Evolutionary conservation across 345 rosid species (phyloP).

Genomic region (Ceriops zippeliana): DNA sequence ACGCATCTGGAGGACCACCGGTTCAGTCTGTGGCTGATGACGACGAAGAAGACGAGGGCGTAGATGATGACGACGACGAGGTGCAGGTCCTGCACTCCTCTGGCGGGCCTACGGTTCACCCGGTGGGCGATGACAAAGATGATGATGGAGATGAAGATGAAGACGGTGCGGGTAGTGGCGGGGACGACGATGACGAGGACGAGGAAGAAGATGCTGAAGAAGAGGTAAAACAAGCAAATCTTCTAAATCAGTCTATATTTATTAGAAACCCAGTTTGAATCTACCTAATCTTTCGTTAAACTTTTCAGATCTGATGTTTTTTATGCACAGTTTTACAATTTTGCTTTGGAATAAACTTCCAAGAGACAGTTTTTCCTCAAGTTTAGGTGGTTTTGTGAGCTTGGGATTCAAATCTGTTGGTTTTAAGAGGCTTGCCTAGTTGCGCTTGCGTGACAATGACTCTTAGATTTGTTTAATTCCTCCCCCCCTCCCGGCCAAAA

Average conservation of each 20-base stretch:
- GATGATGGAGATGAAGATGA: conserved; percentile 52
- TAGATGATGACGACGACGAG: conserved; percentile 36
- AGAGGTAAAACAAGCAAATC: conserved; percentile 11
- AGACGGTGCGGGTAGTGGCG: conserved; percentile 33
- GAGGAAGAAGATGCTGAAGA: conserved; percentile 31
- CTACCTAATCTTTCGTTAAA: not conserved
- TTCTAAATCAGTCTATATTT: not conserved
- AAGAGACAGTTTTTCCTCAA: not conserved
- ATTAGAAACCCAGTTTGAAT: not conserved
- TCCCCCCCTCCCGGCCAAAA: too few species aligned
- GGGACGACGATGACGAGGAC: conserved; percentile 37
- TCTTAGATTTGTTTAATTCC: too few species aligned
- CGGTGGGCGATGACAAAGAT: conserved; percentile 52
- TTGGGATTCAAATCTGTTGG: conserved; percentile 20
- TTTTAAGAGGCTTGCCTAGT: not conserved
- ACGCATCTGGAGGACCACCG: conserved; percentile 53
- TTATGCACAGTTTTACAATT: not conserved
- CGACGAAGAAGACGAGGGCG: conserved; percentile 38
- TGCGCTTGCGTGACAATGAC: too few species aligned
- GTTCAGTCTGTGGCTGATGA: conserved; percentile 50
- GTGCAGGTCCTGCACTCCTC: conserved; percentile 55
- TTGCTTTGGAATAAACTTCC: not conserved
- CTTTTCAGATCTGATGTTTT: conserved; percentile 30
- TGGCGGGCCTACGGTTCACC: conserved; percentile 46
- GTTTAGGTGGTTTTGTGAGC: not conserved